Conservation (phyloP, 306 rosid genomes). For the Casuarina equisetifolia region DNA sequence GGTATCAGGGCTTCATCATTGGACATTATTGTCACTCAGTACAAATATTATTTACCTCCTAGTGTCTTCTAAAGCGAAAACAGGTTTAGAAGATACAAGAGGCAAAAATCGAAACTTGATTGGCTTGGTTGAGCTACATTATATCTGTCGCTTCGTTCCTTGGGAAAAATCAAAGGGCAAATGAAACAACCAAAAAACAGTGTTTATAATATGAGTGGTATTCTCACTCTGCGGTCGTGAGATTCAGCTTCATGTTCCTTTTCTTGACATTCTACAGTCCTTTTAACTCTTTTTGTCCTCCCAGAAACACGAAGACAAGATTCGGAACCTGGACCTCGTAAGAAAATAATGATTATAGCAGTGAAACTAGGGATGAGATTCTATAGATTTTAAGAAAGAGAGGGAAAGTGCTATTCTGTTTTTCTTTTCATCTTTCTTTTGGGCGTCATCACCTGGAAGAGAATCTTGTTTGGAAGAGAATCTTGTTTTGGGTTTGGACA, state of each 20-base stretch:
- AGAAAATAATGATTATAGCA: neutral
- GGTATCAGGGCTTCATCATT: neutral
- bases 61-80: neutral
- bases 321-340: slow-evolving; percentile 27
- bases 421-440: neutral
- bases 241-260: slow-evolving; percentile 18
- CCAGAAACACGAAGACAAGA: slow-evolving; percentile 54
- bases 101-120: neutral
- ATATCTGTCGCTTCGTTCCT: neutral
- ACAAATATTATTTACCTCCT: neutral
- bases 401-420: neutral
- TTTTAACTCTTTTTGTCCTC: slow-evolving; percentile 61
- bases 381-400: neutral
- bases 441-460: neutral
- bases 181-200: neutral
- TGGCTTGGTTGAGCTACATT: neutral
- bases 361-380: slow-evolving; percentile 12
- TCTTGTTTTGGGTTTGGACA: no score
- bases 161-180: neutral
- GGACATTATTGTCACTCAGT: neutral
- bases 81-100: neutral
- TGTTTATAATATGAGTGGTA: neutral
- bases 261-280: slow-evolving; percentile 22
- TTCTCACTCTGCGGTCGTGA: slow-evolving; percentile 37
- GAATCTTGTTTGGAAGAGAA: no score